Evolutionary conservation across 2,329 filamentous ascomycete species (phyloP).

Genomic region (Aspergillus viridinutans): DNA sequence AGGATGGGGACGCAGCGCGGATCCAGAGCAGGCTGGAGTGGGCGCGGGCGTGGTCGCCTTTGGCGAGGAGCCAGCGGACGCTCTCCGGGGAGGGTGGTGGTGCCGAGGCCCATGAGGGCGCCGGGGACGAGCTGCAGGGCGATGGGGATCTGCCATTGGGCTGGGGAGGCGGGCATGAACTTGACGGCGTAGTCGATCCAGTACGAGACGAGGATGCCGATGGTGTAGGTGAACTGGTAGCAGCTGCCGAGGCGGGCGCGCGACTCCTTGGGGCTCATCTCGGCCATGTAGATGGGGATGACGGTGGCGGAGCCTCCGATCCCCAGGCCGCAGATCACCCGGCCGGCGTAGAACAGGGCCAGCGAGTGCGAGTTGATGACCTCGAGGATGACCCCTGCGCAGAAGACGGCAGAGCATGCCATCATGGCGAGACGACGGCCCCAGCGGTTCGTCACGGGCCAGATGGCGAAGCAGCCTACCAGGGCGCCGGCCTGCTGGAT

Average conservation of each 20-base stretch:
- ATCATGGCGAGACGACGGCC: slow-evolving; percentile 47
- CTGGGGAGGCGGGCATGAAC: slow-evolving; percentile 22
- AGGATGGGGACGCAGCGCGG: slow-evolving; percentile 37
- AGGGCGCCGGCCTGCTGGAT: slow-evolving; percentile 53
- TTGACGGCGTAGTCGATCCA: slow-evolving; percentile 50
- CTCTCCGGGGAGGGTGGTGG: slow-evolving; percentile 50
- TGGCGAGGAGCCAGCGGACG: slow-evolving; percentile 48
- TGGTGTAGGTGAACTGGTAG: slow-evolving; percentile 50
- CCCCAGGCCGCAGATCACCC: slow-evolving; percentile 47
- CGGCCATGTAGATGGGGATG: slow-evolving; percentile 43
- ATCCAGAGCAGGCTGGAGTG: slow-evolving; percentile 50
- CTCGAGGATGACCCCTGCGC: slow-evolving; percentile 44
- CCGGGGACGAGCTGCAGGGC: slow-evolving; percentile 50
- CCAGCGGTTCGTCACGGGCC: slow-evolving; percentile 44
- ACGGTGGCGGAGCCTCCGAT: slow-evolving; percentile 46
- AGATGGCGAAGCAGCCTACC: slow-evolving; percentile 48
- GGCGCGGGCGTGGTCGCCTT: slow-evolving; percentile 44
- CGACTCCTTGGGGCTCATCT: slow-evolving; percentile 46
- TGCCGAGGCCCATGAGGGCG: slow-evolving; percentile 45
- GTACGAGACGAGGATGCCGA: slow-evolving; percentile 50
- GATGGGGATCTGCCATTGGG: slow-evolving; percentile 56
- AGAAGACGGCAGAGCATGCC: slow-evolving; percentile 45
- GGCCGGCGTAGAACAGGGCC: slow-evolving; percentile 43
- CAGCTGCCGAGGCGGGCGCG: slow-evolving; percentile 48
- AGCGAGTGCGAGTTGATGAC: slow-evolving; percentile 45